Percentiles rank a stretch among this genome's conserved stretches.
Conservation (phyloP, 2,329 filamentous ascomycete genomes). For the Diaporthe sp. region DNA sequence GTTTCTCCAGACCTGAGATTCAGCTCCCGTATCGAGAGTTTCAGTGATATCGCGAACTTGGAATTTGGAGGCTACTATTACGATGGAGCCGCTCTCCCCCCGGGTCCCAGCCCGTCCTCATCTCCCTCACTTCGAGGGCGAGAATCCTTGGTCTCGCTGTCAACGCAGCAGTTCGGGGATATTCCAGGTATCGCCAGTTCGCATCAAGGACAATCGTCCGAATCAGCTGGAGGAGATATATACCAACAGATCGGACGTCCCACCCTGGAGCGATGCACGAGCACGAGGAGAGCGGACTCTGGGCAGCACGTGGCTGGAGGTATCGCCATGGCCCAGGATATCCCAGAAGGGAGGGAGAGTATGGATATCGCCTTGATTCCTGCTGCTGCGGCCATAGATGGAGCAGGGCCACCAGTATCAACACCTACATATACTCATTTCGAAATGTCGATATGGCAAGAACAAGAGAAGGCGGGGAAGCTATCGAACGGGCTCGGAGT, state of each 20-base stretch:
- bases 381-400: conserved; percentile 56
- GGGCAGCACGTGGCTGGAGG: background rate
- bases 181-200: background rate
- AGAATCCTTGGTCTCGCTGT: conserved; percentile 57
- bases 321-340: background rate
- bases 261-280: conserved; percentile 50
- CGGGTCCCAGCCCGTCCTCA: background rate
- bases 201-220: background rate
- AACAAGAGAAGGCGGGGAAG: conserved; percentile 66
- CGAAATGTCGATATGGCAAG: conserved; percentile 49
- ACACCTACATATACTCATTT: background rate
- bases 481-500: conserved; percentile 71
- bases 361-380: conserved; percentile 57
- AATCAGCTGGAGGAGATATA: background rate
- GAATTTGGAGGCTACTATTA: conserved; percentile 69
- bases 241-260: conserved; percentile 43
- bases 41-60: conserved; percentile 50
- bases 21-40: conserved; percentile 46
- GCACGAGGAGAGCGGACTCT: conserved; percentile 51
- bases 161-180: conserved; percentile 47
- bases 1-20: background rate
- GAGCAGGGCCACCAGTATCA: background rate
- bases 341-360: conserved; percentile 46
- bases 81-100: conserved; percentile 53
- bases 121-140: conserved; percentile 49